Evolutionary conservation across 768 basidiomycete genomes (phyloP), one percentile per base, ranked within the genome.

Genomic region (Tubosaeta sp.): DNA sequence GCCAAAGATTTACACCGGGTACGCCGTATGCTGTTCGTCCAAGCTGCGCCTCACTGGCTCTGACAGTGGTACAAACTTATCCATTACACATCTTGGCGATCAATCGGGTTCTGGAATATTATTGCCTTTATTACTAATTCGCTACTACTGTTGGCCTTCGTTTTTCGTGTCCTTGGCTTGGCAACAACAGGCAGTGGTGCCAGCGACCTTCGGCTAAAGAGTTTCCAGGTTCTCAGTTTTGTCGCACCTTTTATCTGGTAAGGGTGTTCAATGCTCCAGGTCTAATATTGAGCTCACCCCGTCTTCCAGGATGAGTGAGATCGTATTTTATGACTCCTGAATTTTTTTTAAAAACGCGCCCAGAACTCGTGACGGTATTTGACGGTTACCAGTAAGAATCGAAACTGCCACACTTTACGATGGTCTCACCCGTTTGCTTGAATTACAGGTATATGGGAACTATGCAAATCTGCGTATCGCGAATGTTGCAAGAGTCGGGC

Each of bases 401-500:
- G 6, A 11, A 6, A 32, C n/a, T 44, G 8, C 0, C 14, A 13
- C 27, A 14, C 18, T 30, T 46, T 31, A 34, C n/a, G 32, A 48
- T 13, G 12, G 13, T 31, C 35, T 39, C 18, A 45, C 43, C 27
- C 42, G 25, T 40, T 45, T 9, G 11, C 1, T 12, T 46, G n/a
- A 35, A 29, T 46, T 52, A 18, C 46, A 88, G 86, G 61, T 89
- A 89, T 59, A 82, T 97, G 41, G 94, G 94, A 8, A 93, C 87
- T 0, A 84, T 96, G 84, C 92, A 95, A 64, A 92, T 97, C 25
- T 94, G 94, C 54, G 83, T 95, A 2, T 83, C 90, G 18, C 78
- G 92, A 12, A 97, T 97, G 94, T 70, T 97, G 55, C 85, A 87
- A 62, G 93, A 97, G 69, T 94, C 91, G 18, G 86, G 90, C 3